Base-by-base conservation (phyloP, 2,329 filamentous ascomycete genomes). In the Pseudogymnoascus verrucosus region DNA sequence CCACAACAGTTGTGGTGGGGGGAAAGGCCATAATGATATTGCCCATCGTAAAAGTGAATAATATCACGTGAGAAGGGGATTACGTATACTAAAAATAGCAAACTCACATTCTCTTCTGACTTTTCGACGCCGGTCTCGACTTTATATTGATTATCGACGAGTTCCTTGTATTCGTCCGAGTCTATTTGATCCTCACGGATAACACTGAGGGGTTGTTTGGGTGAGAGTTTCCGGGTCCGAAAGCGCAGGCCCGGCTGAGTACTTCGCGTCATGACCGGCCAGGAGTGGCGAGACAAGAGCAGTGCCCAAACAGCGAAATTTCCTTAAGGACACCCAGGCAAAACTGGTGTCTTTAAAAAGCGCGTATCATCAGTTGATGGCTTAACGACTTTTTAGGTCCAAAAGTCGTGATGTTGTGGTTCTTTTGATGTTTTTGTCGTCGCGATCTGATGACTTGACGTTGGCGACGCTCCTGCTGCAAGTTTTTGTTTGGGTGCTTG, bases 121-220 rank as follows among this genome's bases (percentile, higher is more conserved):
- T 96, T 93, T 78, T 99, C 95, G 71, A 99, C 95, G 78, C 95
- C 95, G 69, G 93, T 97, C 75, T 95, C 92, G 75, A 97, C 91
- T 73, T 88, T 91, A 79, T 82, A 86, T 80, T 85, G 89, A 70
- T 89, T 89, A 75, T 93, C 87, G 72, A 90, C 85, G 69, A 71
- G 70, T 63, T 88, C 85, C 78, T 96, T 91, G 77, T 97, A 96
- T 77, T 92, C 86, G 73, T 82, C 84, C 74, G 89, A 83, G 74
- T 97, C 92, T 78, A 98, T 89, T 75, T 98, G 90, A 77, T 91
- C 84, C 79, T 98, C 93, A 76, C 89, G 86, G 73, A 97, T 84
- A 71, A 99, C 68, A 23, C 64, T 67, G 66, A 73, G 72, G 5
- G 64, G 65, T 14, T 62, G 47, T 60, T 40, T 67, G 68, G 39